A percentile compares a stretch with the other conserved stretches of the same genome.
Evolutionary conservation across 345 rosid genomes (phyloP).

Genomic region (Pelargonium nanum): DNA sequence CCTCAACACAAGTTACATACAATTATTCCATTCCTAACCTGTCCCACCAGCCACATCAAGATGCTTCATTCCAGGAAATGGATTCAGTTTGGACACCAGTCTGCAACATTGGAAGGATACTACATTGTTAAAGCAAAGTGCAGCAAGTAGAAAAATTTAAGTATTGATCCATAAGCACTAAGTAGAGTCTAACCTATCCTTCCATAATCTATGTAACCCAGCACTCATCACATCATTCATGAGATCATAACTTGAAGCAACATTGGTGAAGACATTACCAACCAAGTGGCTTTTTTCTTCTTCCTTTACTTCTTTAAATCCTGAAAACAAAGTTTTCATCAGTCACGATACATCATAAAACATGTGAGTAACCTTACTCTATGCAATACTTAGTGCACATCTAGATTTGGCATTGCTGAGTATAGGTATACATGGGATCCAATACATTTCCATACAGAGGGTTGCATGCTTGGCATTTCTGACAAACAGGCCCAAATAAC

Average conservation of each 20-base stretch:
- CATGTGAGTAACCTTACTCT: neutral
- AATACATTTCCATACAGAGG: neutral
- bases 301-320: conserved; percentile 76
- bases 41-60: conserved; percentile 99
- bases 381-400: conserved; percentile 3
- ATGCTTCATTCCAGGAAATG: conserved; percentile 95
- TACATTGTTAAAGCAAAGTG: conserved; percentile 6
- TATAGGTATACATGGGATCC: neutral
- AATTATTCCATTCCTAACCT: conserved; percentile 26
- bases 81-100: conserved; percentile 70
- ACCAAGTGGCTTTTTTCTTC: conserved; percentile 84
- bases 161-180: neutral
- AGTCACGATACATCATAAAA: neutral
- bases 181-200: conserved; percentile 55
- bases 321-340: conserved; percentile 28
- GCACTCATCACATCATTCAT: conserved; percentile 98
- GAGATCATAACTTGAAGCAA: conserved; percentile 85
- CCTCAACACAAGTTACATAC: neutral
- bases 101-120: conserved; percentile 24
- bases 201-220: conserved; percentile 89
- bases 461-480: neutral
- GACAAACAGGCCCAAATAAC: neutral
- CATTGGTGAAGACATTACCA: conserved; percentile 72
- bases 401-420: neutral
- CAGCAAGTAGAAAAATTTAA: conserved; percentile 4